Base-by-base conservation (phyloP, 208 protist genomes). In the Leishmania turanica region DNA sequence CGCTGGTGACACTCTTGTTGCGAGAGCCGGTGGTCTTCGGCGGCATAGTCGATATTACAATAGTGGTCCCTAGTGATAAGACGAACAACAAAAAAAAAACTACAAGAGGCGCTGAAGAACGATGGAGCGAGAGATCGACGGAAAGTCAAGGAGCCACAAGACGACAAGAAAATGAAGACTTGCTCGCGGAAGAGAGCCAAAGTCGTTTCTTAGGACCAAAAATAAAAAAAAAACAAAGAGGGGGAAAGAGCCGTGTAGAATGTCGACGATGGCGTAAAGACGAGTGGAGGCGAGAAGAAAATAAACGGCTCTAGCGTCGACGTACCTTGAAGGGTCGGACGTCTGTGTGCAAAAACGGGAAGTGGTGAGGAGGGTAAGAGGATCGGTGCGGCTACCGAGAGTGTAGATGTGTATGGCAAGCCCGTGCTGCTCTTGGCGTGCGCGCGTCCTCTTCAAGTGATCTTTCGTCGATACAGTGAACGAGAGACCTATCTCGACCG, bases 11-110 rank as follows among this genome's bases (percentile, higher is more conserved):
- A 37, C 40, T 72, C 40, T 49, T 72, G 40, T 2, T 72, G 40
- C 68, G 68, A 51, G 17, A 3, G 15, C 75, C 68, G 51, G 77
- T 53, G 49, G 70, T 17, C 71, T 84, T 89, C 24, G 85, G 56
- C 34, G 85, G 85, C 85, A 89, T 89, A 47, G 9, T 73, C 15
- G 58, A 21, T 65, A 7, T 49, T 6, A 24, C 31, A 68, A 40
- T 34, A 37, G 27, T 68, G 15, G 31, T 31, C 31, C 15, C 31
- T 45, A 54, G 34, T 3, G n/a, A 45, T 49, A 68, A 80, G 53
- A n/a, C 85, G n/a, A n/a, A n/a, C n/a, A n/a, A n/a, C 4, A 60
- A 75, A 85, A 75, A 40, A 83, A 40, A 83, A 76, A 85, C 79
- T 7, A 27, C 27, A 13, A 37, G 24, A 40, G 24, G 56, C 9